Percentiles rank a stretch among this genome's conserved stretches.
These are phyloP conservation scores for Botryotinia convoluta DNA, from an alignment of 2,329 filamentous ascomycete species.

Conservation along the genomic window DNA sequence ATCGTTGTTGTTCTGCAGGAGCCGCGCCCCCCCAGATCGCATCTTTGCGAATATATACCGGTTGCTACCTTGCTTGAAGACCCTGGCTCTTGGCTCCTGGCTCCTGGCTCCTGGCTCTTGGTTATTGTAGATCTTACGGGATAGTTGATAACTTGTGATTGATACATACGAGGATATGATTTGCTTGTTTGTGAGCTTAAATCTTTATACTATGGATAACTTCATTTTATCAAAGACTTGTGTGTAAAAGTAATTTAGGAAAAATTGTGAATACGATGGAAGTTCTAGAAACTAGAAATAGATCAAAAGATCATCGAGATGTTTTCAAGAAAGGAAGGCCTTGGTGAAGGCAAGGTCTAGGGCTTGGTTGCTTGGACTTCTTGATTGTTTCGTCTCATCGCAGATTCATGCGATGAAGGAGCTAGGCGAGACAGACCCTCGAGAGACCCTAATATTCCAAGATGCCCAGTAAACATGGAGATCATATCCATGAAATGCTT, in stretches of 20 bases:
- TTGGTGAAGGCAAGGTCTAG: neutral
- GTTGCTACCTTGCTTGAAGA: neutral
- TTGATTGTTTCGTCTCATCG: neutral
- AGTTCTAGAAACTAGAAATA: neutral
- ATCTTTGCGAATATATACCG: constrained; percentile 1
- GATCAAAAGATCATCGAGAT: neutral
- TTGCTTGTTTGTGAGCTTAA: constrained; percentile 8
- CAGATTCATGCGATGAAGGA: constrained; percentile 6
- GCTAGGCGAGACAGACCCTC: neutral
- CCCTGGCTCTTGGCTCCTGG: too few species aligned
- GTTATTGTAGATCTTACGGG: neutral
- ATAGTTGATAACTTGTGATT: neutral
- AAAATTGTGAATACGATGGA: neutral
- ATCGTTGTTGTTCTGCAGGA: neutral
- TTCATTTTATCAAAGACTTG: neutral
- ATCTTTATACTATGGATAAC: neutral
- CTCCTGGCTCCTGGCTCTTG: neutral
- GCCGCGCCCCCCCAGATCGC: neutral
- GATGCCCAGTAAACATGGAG: neutral
- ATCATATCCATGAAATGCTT: constrained; percentile 5
- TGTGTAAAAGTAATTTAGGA: neutral
- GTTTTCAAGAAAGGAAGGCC: neutral
- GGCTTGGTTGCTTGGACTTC: neutral
- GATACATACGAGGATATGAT: constrained; percentile 5
- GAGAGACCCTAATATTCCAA: neutral